Conservation (phyloP, 768 basidiomycete species). For the Pisolithus marmoratus region DNA sequence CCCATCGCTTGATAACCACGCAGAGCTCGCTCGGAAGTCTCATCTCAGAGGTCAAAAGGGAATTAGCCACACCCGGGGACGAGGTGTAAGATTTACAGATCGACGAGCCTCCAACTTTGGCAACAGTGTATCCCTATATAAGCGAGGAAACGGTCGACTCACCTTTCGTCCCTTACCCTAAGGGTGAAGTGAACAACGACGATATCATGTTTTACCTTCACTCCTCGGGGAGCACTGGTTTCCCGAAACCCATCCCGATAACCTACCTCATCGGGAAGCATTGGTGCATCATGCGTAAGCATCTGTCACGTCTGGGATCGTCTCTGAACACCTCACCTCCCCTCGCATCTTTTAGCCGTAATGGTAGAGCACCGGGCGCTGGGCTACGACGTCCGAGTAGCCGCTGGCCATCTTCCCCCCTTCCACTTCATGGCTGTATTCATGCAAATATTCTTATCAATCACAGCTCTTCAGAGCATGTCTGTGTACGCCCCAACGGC, state of each 20-base stretch:
- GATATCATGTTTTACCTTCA: constrained; percentile 41
- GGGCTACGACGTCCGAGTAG: constrained; percentile 14
- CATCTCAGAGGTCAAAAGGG: constrained; percentile 5
- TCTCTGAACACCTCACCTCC: not conserved
- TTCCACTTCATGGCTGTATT: constrained; percentile 21
- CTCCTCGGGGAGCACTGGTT: constrained; percentile 47
- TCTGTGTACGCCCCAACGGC: constrained; percentile 25
- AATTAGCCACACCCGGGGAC: not conserved
- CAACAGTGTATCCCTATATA: constrained; percentile 36
- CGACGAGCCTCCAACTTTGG: constrained; percentile 15
- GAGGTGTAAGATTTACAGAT: constrained; percentile 3
- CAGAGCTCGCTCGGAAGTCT: constrained; percentile 13
- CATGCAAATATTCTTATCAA: constrained; percentile 12
- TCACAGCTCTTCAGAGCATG: constrained; percentile 11
- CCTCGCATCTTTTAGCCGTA: constrained; percentile 2
- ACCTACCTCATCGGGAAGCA: constrained; percentile 29
- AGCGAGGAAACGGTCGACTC: constrained; percentile 25
- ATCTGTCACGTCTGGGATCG: not conserved
- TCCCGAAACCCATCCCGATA: constrained; percentile 41
- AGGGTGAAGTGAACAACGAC: constrained; percentile 15
- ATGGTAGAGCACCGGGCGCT: not conserved
- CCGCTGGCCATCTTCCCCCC: constrained; percentile 20
- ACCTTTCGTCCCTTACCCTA: constrained; percentile 14
- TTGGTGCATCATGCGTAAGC: constrained; percentile 32
- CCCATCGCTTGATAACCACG: constrained; percentile 15